Evolutionary conservation across 208 protist species (phyloP).

Genomic region (Angomonas deanei): DNA sequence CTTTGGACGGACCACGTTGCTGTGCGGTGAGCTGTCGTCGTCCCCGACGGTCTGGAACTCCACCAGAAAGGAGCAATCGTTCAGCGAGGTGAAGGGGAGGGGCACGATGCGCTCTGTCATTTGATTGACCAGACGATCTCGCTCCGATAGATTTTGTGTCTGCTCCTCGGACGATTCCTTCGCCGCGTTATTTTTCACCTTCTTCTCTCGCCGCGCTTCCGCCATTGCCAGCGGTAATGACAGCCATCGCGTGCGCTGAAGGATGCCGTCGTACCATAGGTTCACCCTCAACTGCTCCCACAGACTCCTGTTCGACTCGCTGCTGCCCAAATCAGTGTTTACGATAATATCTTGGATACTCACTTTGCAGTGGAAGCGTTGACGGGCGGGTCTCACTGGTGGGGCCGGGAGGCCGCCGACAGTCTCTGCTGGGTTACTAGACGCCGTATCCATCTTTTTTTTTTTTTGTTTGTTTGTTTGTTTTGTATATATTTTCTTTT

Average conservation of each 20-base stretch:
- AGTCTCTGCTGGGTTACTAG: background rate
- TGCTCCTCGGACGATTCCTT: background rate
- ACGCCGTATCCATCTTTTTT: background rate
- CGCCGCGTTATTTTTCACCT: background rate
- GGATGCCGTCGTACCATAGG: slow-evolving; percentile 30
- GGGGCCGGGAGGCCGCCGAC: background rate
- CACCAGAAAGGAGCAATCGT: slow-evolving; percentile 46
- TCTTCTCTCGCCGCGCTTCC: slow-evolving; percentile 6
- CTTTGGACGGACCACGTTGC: slow-evolving; percentile 29
- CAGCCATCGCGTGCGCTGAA: slow-evolving; percentile 52
- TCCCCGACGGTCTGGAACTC: slow-evolving; percentile 25
- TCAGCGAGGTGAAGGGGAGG: slow-evolving; percentile 33
- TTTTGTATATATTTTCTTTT: background rate
- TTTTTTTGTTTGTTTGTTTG: slow-evolving; percentile 5
- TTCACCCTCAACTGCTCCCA: slow-evolving; percentile 57
- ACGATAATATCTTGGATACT: slow-evolving; percentile 45
- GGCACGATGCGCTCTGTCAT: slow-evolving; percentile 13
- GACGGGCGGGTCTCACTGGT: background rate
- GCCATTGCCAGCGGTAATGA: slow-evolving; percentile 25
- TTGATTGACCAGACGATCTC: background rate
- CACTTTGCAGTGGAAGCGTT: slow-evolving; percentile 40
- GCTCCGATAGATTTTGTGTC: background rate
- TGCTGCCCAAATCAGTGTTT: slow-evolving; percentile 19
- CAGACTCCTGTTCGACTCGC: slow-evolving; percentile 14
- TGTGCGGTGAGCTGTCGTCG: slow-evolving; percentile 1